phyloP scores from a whole-genome alignment of 164 flowering plant species.

The Akebia trifoliata region DNA sequence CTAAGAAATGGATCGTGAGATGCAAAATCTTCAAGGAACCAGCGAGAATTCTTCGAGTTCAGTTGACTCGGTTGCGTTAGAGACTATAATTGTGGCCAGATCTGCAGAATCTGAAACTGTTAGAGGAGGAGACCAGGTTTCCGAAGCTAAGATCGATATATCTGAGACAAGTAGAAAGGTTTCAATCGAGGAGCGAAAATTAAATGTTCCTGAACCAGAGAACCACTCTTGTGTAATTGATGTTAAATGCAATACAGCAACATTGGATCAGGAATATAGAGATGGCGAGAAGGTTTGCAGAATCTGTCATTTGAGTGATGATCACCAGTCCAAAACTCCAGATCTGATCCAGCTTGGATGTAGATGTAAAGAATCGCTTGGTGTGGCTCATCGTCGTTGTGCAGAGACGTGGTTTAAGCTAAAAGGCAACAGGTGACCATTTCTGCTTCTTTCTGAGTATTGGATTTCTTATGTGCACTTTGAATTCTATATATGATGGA shows the following conservation, averaged over 20 bases:
- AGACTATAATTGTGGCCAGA: constrained; percentile 18
- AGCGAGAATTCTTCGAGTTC: neutral
- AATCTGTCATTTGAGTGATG: constrained; percentile 75
- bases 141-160: constrained; percentile 8
- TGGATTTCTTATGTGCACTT: neutral
- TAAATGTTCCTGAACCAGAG: constrained; percentile 19
- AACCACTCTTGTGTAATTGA: constrained; percentile 35
- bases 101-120: constrained; percentile 13
- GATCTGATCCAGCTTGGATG: constrained; percentile 77
- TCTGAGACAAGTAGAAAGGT: constrained; percentile 20
- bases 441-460: constrained; percentile 1
- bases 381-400: constrained; percentile 61
- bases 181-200: constrained; percentile 15
- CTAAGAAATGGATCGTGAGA: constrained; percentile 1
- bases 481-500: neutral
- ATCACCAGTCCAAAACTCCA: constrained; percentile 26
- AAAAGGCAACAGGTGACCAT: constrained; percentile 73
- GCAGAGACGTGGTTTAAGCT: constrained; percentile 92
- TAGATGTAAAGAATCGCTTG: constrained; percentile 78
- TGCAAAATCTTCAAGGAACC: no score
- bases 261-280: constrained; percentile 18
- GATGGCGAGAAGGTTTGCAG: constrained; percentile 61
- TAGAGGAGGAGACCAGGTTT: no score
- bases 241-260: constrained; percentile 24
- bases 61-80: constrained; percentile 5